These are phyloP conservation scores for Penicillium lividum DNA, from an alignment of 495 filamentous ascomycete species.

Conservation along the genomic window DNA sequence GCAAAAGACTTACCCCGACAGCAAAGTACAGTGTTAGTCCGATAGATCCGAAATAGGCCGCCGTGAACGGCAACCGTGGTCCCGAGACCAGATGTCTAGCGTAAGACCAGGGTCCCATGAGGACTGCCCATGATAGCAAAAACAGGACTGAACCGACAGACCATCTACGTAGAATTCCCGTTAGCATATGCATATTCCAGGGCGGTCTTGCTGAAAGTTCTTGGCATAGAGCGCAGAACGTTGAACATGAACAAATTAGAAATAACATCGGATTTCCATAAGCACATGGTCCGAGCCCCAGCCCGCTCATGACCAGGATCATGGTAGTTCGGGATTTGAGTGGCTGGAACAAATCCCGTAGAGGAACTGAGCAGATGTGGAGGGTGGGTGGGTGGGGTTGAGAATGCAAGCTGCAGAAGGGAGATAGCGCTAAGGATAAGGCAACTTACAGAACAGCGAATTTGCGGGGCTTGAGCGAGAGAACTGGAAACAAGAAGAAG, in stretches of 20 bases:
- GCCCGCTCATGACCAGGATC: slow-evolving; percentile 25
- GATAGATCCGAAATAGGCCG: slow-evolving; percentile 95
- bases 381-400: slow-evolving; percentile 6
- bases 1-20: slow-evolving; percentile 70
- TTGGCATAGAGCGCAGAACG: slow-evolving; percentile 30
- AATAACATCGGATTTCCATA: slow-evolving; percentile 7
- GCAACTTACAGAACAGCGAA: slow-evolving; percentile 92
- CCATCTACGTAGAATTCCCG: slow-evolving; percentile 64
- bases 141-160: slow-evolving; percentile 89
- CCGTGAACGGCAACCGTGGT: slow-evolving; percentile 87
- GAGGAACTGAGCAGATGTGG: slow-evolving; percentile 3
- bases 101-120: slow-evolving; percentile 88
- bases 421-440: slow-evolving; percentile 12
- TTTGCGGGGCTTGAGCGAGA: slow-evolving; percentile 79
- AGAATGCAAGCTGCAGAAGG: slow-evolving; percentile 7
- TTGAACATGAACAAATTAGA: slow-evolving; percentile 17
- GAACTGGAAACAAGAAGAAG: slow-evolving; percentile 82
- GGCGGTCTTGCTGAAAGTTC: slow-evolving; percentile 16
- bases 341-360: slow-evolving; percentile 13
- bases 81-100: slow-evolving; percentile 81
- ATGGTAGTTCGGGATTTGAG: slow-evolving; percentile 18
- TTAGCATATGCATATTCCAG: slow-evolving; percentile 24
- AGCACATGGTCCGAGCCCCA: slow-evolving; percentile 30
- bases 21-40: slow-evolving; percentile 88
- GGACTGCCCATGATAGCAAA: slow-evolving; percentile 86